Base-by-base conservation (phyloP, 2,329 filamentous ascomycete species). In the Paecilomyces dactylethromorphus region DNA sequence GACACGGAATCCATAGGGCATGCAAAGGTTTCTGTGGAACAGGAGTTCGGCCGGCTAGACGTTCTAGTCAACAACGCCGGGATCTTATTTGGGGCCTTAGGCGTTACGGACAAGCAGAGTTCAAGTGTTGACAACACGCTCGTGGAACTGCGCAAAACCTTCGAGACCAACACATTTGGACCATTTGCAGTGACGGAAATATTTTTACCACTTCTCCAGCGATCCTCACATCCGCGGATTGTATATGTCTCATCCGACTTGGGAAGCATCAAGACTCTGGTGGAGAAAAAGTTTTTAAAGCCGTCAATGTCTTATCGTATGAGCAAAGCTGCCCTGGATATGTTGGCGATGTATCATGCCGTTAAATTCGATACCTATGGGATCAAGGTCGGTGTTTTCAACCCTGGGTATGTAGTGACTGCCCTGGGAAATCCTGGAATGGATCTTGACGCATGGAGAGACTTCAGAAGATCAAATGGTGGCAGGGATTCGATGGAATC, bases 21-120 rank as follows among this genome's bases (percentile, higher is more conserved):
- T 6, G 56, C 59, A 2, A 33, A 33, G 5, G 8, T 29, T 45
- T 18, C 24, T 31, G 15, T 24, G 5, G 32, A 58, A 7, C n/a
- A 53, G 21, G 12, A 33, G 21, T 8, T 39, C 4, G 67, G 56
- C 8, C 59, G 62, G 12, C 67, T 81, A n/a, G 77, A 81, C 59
- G 69, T 80, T 29, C 67, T 82, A 0, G 63, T 79, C 63, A 79
- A 81, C 67, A 79, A 79, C 59, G 78, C 77, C 0, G 77, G 75
- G 3, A 56, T 56, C 31, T 53, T 24, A 49, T 35, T 35, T 35
- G 32, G 32, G 32, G 32, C 32, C 32, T 10, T 35, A 3, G 32
- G 32, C 13, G 11, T 3, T 8, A 15, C 32, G 13, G 13, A 35
- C 32, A 35, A 35, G 13, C 10, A 35, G 13, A 35, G 10, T 15